Evolutionary conservation across 345 rosid genomes (phyloP).

Genomic region (Populus euphratica): DNA sequence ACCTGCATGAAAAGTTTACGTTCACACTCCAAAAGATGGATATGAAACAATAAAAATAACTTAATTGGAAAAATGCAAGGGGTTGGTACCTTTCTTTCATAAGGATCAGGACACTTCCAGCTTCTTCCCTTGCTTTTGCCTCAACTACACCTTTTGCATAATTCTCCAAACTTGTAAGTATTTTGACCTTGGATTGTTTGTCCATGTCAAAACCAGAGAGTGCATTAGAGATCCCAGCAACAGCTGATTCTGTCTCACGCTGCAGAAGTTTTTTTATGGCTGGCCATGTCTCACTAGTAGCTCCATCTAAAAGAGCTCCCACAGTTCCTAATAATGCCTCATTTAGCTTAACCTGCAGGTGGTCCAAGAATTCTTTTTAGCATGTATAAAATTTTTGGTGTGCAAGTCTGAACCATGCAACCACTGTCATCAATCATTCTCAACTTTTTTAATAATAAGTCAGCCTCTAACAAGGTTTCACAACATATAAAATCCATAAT

Average conservation of each 20-base stretch:
- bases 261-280: slow-evolving; percentile 72
- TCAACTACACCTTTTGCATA: slow-evolving; percentile 77
- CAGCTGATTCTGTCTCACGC: slow-evolving; percentile 64
- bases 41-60: slow-evolving; percentile 13
- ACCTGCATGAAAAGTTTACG: slow-evolving; percentile 45
- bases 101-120: slow-evolving; percentile 74
- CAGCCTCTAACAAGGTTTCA: background rate
- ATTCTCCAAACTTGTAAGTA: slow-evolving; percentile 53
- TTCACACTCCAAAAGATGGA: slow-evolving; percentile 17
- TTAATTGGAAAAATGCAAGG: slow-evolving; percentile 15
- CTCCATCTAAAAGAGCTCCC: slow-evolving; percentile 90
- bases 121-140: slow-evolving; percentile 84
- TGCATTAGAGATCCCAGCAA: slow-evolving; percentile 60
- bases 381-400: background rate
- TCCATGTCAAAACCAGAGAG: slow-evolving; percentile 81
- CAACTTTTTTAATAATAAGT: background rate
- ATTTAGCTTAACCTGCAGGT: slow-evolving; percentile 64
- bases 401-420: background rate
- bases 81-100: slow-evolving; percentile 84
- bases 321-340: slow-evolving; percentile 79
- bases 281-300: slow-evolving; percentile 81
- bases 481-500: background rate
- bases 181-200: slow-evolving; percentile 50
- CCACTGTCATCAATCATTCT: background rate
- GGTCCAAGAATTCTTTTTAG: background rate